These are phyloP conservation scores for Ceratobasidium theobromae DNA, from an alignment of 1,284 basidiomycete species.

Conservation along the genomic window DNA sequence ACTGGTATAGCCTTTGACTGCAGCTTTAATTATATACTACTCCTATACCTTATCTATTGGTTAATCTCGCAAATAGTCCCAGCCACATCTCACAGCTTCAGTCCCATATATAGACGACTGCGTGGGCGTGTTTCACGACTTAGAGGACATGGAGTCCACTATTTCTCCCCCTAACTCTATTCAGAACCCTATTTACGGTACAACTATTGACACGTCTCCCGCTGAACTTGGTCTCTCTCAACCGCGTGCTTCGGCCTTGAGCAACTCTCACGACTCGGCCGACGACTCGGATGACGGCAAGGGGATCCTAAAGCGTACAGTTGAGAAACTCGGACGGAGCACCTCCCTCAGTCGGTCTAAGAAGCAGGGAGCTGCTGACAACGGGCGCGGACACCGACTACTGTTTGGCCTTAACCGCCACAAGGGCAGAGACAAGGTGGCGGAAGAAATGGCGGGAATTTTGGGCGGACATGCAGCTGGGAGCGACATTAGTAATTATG, in stretches of 20 bases:
- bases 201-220: constrained; percentile 40
- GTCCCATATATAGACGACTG: neutral
- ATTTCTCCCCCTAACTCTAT: constrained; percentile 34
- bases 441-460: constrained; percentile 27
- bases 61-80: neutral
- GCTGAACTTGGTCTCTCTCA: constrained; percentile 36
- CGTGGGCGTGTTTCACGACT: neutral
- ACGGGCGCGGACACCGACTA: constrained; percentile 47
- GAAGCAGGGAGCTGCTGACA: neutral
- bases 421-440: constrained; percentile 53
- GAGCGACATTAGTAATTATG: constrained; percentile 42
- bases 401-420: constrained; percentile 56
- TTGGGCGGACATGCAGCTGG: constrained; percentile 37
- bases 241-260: neutral
- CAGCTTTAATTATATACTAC: neutral
- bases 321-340: constrained; percentile 13
- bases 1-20: constrained; percentile 3
- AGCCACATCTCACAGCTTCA: neutral
- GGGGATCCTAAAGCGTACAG: constrained; percentile 11
- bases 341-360: constrained; percentile 17
- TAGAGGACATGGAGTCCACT: constrained; percentile 3
- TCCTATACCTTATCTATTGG: neutral
- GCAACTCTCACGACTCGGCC: constrained; percentile 16
- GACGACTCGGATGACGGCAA: constrained; percentile 15
- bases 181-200: constrained; percentile 40